Percentiles rank a stretch among this genome's conserved stretches.
These are phyloP conservation scores for Trichoderma sp. DNA, from an alignment of 2,329 filamentous ascomycete genomes.

Conservation along the genomic window DNA sequence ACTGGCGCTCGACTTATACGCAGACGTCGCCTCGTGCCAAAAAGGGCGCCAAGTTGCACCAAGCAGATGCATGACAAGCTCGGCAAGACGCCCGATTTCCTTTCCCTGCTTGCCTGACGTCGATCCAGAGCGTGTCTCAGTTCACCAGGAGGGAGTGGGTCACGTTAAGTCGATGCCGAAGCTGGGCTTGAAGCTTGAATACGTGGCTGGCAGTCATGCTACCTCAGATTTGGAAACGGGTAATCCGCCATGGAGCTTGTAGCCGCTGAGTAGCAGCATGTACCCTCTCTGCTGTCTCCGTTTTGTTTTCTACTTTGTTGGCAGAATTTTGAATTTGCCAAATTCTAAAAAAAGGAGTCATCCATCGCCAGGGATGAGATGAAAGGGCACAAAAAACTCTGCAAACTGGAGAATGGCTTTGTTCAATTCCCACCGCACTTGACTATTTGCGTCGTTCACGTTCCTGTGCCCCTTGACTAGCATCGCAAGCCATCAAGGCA, in stretches of 20 bases:
- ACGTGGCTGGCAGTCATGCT: constrained; percentile 17
- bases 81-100: constrained; percentile 14
- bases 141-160: constrained; percentile 6
- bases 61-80: constrained; percentile 11
- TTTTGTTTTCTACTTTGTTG: not conserved
- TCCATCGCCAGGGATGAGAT: not conserved
- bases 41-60: constrained; percentile 9
- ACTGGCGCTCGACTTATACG: constrained; percentile 13
- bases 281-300: not conserved
- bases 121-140: constrained; percentile 18
- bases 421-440: constrained; percentile 12
- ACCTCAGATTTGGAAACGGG: constrained; percentile 6
- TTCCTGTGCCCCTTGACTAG: constrained; percentile 20
- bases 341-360: constrained; percentile 1
- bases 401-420: constrained; percentile 9
- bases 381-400: not conserved
- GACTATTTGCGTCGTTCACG: constrained; percentile 17
- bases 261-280: constrained; percentile 10
- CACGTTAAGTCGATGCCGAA: constrained; percentile 5
- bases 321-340: not conserved
- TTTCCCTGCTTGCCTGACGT: constrained; percentile 10
- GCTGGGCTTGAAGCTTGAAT: constrained; percentile 20
- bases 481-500: constrained; percentile 20
- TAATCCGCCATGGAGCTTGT: not conserved
- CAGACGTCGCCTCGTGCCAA: not conserved